These are phyloP conservation scores for Apocynum venetum DNA, from an alignment of 257 asterid genomes.

Conservation along the genomic window DNA sequence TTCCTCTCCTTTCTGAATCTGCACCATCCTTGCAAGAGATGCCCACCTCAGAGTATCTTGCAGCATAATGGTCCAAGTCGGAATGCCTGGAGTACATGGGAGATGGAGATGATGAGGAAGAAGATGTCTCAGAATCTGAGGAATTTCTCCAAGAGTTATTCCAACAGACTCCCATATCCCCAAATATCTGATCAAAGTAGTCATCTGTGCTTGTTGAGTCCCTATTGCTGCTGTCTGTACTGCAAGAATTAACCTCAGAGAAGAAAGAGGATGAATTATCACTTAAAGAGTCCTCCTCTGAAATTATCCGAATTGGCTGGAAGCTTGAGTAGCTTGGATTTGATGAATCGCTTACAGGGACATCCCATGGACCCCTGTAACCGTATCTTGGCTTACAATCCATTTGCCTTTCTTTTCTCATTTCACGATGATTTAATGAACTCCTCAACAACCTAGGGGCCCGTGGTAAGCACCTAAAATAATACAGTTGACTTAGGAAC, in stretches of 20 bases:
- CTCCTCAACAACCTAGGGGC: conserved; percentile 61
- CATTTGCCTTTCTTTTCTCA: conserved; percentile 27
- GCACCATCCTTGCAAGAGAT: conserved; percentile 14
- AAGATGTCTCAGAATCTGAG: conserved; percentile 63
- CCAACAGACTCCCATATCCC: conserved; percentile 32
- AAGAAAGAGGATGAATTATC: conserved; percentile 59
- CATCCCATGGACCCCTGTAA: conserved; percentile 36
- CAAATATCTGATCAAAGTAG: conserved; percentile 36
- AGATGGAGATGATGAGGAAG: conserved; percentile 60
- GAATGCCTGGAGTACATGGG: conserved; percentile 42
- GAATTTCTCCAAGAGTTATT: conserved; percentile 36
- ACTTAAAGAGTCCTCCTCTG: conserved; percentile 39
- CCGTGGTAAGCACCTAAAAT: conserved; percentile 76
- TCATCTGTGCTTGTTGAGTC: conserved; percentile 54
- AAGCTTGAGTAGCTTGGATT: conserved; percentile 19
- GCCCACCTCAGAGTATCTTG: conserved; percentile 23
- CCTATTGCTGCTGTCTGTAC: conserved; percentile 62
- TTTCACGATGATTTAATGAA: conserved; percentile 29
- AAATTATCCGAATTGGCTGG: conserved; percentile 16
- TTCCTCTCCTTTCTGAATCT: conserved; percentile 25
- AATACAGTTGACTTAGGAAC: conserved; percentile 18
- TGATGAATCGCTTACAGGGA: conserved; percentile 15
- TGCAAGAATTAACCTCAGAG: conserved; percentile 59
- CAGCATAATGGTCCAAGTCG: conserved; percentile 38
- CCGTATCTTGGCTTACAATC: conserved; percentile 32